phyloP scores from a whole-genome alignment of 116 monocot genomes.

The Papilionanthe hybrid region DNA sequence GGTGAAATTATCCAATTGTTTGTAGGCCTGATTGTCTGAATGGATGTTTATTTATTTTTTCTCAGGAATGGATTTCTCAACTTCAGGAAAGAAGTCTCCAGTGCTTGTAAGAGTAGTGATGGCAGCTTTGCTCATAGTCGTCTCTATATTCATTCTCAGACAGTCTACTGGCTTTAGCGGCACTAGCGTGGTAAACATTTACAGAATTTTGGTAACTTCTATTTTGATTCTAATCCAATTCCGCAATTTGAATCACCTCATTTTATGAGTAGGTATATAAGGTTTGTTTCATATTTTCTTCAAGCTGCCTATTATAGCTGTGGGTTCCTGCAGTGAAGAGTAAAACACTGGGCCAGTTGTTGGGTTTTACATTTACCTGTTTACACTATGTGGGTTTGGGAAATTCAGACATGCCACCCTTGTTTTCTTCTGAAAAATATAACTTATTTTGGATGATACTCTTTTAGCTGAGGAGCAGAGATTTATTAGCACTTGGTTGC shows the following conservation, averaged over 20 bases:
- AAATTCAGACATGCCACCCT: too few relatives aligned
- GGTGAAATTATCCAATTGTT: background rate
- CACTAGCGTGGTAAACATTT: slow-evolving; percentile 13
- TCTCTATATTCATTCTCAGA: slow-evolving; percentile 42
- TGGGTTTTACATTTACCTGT: too few relatives aligned
- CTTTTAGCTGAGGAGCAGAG: too few relatives aligned
- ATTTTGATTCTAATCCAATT: background rate
- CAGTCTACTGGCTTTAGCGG: slow-evolving; percentile 32
- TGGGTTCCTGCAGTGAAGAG: background rate
- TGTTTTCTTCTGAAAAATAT: too few relatives aligned
- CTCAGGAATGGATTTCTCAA: slow-evolving; percentile 38
- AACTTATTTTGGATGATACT: too few relatives aligned
- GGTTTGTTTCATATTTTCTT: background rate
- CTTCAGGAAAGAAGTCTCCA: slow-evolving; percentile 35
- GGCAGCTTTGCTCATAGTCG: slow-evolving; percentile 26
- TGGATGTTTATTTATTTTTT: background rate
- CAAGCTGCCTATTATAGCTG: background rate
- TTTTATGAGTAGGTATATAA: background rate
- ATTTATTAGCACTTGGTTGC: too few relatives aligned
- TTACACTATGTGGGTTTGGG: too few relatives aligned
- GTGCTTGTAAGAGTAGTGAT: slow-evolving; percentile 37
- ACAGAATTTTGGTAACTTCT: background rate
- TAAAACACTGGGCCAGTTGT: too few relatives aligned
- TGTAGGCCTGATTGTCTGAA: background rate
- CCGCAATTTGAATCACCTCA: background rate